Percentiles rank a stretch among this genome's conserved stretches.
phyloP scores from a whole-genome alignment of 768 basidiomycete species.

The Clavulina sp. region DNA sequence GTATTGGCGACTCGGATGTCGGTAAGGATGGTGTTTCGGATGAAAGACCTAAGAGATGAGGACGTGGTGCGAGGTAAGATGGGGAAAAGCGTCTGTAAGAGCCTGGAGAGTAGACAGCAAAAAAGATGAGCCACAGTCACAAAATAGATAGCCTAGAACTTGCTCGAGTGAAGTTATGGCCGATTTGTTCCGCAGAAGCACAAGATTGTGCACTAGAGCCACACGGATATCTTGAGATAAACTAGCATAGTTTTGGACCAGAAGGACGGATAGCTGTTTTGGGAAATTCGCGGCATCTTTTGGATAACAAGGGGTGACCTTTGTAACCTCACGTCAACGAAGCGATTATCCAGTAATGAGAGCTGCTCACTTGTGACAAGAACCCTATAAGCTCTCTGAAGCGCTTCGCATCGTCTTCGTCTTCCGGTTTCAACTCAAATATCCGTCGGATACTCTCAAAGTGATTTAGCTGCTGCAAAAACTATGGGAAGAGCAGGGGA shows the following conservation, averaged over 20 bases:
- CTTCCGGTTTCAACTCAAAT: slow-evolving; percentile 57
- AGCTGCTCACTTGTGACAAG: slow-evolving; percentile 52
- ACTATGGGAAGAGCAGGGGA: slow-evolving; percentile 25
- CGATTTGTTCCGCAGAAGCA: slow-evolving; percentile 83
- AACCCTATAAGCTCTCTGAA: slow-evolving; percentile 82
- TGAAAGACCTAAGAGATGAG: slow-evolving; percentile 60
- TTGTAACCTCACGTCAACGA: too few species aligned
- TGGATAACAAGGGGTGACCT: slow-evolving; percentile 90
- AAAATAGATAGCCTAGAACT: slow-evolving; percentile 17
- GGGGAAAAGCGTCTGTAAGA: slow-evolving; percentile 83
- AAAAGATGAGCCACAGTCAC: not conserved
- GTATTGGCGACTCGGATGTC: slow-evolving; percentile 86
- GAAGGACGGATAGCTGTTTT: slow-evolving; percentile 52
- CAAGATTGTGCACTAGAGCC: slow-evolving; percentile 73
- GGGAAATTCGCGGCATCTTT: slow-evolving; percentile 79
- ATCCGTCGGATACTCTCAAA: slow-evolving; percentile 79
- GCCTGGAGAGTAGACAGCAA: slow-evolving; percentile 27
- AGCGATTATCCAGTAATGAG: not conserved
- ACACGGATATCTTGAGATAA: slow-evolving; percentile 70
- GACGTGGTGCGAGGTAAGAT: slow-evolving; percentile 89
- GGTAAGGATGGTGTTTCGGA: slow-evolving; percentile 83
- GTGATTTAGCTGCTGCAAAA: slow-evolving; percentile 91
- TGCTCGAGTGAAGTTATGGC: slow-evolving; percentile 87
- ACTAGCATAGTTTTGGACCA: slow-evolving; percentile 60
- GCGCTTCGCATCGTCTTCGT: slow-evolving; percentile 54